Evolutionary conservation across 2,329 filamentous ascomycete species (phyloP), one percentile per base, ranked within the genome.

Genomic region (Cylindrodendrum hubeiense): DNA sequence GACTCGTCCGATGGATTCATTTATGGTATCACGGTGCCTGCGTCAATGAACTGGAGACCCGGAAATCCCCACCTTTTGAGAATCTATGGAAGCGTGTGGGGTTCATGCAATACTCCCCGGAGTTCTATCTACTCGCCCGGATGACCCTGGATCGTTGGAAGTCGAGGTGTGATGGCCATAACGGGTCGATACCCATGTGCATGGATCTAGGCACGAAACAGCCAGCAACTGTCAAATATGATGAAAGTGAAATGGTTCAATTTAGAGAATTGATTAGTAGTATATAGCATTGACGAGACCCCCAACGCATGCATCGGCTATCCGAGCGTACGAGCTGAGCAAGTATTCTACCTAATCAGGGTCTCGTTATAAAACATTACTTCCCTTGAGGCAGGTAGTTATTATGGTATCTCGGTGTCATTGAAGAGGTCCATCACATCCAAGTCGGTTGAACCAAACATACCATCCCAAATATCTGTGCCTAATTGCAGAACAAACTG

Each of bases 81-180:
- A 33, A 49, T 9, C 50, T 58, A 44, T 58, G 55, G 55, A 58
- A 58, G n/a, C 43, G 55, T 10, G 43, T 50, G 33, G 55, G 55
- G n/a, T 58, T 58, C n/a, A 47, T 49, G 39, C 55, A 43, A n/a
- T 30, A 50, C 4, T 43, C 55, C 15, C 39, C 41, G 9, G 55
- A 58, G 21, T 58, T 50, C 13, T 50, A 30, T 19, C 55, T 58
- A 4, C 33, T 58, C 21, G 22, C 43, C 4, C 28, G 41, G 10
- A 13, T 58, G 6, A 49, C 30, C 5, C 34, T 58, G 10, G 44
- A 58, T 12, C 55, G 44, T 17, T 58, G 55, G 55, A 49, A 26
- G 50, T 13, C 33, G 7, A 33, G 39, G 10, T 12, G 17, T 8
- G 33, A 53, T 5, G 50, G 13, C 10, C n/a, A 15, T 17, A 19